Base-by-base conservation (phyloP, 352 stramenopile genomes). In the Pilasporangium apinafurcum region DNA sequence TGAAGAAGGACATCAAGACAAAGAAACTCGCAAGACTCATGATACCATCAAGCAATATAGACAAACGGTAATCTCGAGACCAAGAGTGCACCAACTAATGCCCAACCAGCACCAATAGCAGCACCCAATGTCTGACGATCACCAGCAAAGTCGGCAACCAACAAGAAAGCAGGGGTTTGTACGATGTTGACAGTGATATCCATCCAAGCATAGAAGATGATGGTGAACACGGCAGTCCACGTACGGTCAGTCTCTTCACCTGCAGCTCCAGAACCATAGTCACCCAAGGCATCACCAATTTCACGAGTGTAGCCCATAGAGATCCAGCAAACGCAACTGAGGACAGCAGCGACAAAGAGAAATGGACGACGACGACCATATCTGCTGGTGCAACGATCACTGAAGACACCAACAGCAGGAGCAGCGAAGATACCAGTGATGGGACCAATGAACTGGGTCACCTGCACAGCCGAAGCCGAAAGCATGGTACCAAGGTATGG, bases 131-230 rank as follows among this genome's bases (percentile, higher is more conserved):
- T 79, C 30, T 83, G 70, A 35, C 67, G 70, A 35, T 81, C 59
- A 8, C 68, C 68, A 17, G 70, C 70, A 43, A 83, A 68, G 37
- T 83, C 70, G 8, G 70, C 55, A 8, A 83, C 58, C 3, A 83
- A 36, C 26, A 83, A 43, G 49, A 71, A 68, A 6, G 62, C 66
- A 1, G 67, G 66, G 7, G 62, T 68, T 30, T 78, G 58, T 1
- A n/a, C n/a, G n/a, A n/a, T n/a, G n/a, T n/a, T n/a, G n/a, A n/a
- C n/a, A n/a, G n/a, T n/a, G n/a, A n/a, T n/a, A n/a, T n/a, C n/a
- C n/a, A n/a, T n/a, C n/a, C n/a, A n/a, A n/a, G n/a, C n/a, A n/a
- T n/a, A n/a, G n/a, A n/a, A n/a, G n/a, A n/a, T n/a, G n/a, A n/a
- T n/a, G n/a, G n/a, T n/a, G n/a, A n/a, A n/a, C n/a, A n/a, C n/a